phyloP scores from a whole-genome alignment of 176 grass and related monocot genomes.

The Hyparrhenia diplandra region DNA sequence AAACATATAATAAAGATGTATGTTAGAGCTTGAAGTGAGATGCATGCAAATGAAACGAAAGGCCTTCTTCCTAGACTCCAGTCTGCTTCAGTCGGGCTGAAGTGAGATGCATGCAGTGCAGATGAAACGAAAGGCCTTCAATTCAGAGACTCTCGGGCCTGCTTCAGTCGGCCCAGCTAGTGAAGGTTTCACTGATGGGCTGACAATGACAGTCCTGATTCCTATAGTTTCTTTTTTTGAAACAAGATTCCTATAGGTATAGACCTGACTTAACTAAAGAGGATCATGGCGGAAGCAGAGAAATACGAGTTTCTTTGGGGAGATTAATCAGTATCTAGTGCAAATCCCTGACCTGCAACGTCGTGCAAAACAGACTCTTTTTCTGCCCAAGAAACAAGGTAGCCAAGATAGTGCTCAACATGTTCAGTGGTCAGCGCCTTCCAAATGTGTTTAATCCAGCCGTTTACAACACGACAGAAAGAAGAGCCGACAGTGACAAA shows the following conservation, averaged over 20 bases:
- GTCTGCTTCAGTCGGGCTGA: conserved; percentile 6
- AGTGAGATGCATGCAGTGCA: neutral
- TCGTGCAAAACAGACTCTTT: neutral
- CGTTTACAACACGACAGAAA: neutral
- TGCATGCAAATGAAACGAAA: neutral
- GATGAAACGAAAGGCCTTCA: neutral
- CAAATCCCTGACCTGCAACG: neutral
- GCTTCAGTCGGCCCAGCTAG: neutral
- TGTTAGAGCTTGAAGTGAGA: neutral
- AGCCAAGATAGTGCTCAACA: neutral
- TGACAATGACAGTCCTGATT: neutral
- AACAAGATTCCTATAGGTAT: neutral
- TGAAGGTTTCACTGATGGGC: neutral
- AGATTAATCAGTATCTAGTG: too few species aligned
- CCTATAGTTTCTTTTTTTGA: too few species aligned
- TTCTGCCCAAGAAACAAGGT: neutral
- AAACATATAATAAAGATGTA: too few species aligned
- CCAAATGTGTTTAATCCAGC: neutral
- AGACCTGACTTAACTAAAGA: too few species aligned
- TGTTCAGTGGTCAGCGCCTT: neutral
- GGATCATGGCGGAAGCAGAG: too few species aligned
- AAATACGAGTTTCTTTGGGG: neutral
- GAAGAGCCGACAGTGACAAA: neutral
- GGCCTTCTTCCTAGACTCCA: neutral
- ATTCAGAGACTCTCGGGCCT: conserved; percentile 6